Percentiles rank a stretch among this genome's conserved stretches.
These are phyloP conservation scores for Hydnomerulius pinastri DNA, from an alignment of 768 basidiomycete genomes.

Conservation along the genomic window DNA sequence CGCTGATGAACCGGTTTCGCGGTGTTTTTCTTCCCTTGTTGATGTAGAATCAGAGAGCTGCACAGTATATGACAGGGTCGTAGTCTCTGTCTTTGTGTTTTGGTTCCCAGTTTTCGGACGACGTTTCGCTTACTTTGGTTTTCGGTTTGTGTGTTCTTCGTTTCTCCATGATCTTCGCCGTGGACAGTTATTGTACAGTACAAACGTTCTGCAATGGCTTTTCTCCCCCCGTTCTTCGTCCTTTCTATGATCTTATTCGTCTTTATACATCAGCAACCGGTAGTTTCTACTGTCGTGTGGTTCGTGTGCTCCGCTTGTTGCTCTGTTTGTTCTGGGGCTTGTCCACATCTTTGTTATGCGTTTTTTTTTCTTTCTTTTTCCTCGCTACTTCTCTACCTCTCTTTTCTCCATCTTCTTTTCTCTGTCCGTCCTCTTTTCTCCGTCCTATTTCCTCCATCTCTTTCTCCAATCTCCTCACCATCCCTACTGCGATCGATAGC, in stretches of 20 bases:
- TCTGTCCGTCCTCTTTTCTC: not conserved
- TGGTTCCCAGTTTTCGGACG: not conserved
- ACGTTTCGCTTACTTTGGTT: conserved; percentile 1
- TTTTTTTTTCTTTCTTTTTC: conserved; percentile 1
- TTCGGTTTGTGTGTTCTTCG: not conserved
- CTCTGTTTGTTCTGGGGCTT: no score
- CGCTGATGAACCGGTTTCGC: conserved; percentile 29
- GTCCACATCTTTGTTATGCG: no score
- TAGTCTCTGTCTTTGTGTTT: conserved; percentile 2
- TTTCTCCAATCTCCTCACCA: not conserved
- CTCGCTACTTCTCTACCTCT: not conserved
- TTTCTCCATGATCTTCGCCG: conserved; percentile 1
- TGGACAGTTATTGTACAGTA: conserved; percentile 25
- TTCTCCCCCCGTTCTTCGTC: conserved; percentile 1
- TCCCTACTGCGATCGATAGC: conserved; percentile 14
- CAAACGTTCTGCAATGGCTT: conserved; percentile 11
- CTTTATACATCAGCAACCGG: conserved; percentile 25
- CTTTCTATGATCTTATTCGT: conserved; percentile 32
- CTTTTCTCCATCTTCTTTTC: not conserved
- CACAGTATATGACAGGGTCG: conserved; percentile 22
- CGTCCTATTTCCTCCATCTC: not conserved
- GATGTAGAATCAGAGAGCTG: conserved; percentile 27
- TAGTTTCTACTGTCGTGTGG: conserved; percentile 1
- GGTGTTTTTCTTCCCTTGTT: not conserved
- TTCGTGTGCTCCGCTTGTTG: conserved; percentile 8